Evolutionary conservation across 805 yeast species (phyloP).

Genomic region (Candida tallmaniae): DNA sequence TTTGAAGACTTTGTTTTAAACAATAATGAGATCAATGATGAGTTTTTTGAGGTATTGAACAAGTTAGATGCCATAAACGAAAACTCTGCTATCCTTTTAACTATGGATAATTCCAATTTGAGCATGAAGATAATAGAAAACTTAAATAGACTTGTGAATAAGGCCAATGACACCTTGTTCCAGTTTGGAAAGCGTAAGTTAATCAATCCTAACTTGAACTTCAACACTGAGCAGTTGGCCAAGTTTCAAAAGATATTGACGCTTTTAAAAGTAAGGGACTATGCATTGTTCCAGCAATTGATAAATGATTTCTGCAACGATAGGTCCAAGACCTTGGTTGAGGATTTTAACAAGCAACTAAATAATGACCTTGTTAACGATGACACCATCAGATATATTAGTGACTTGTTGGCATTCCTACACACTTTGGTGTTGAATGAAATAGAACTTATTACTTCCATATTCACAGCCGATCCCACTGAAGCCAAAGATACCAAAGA

Average conservation of each 20-base stretch:
- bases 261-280: slow-evolving; percentile 28
- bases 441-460: slow-evolving; percentile 62
- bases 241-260: slow-evolving; percentile 29
- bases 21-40: slow-evolving; percentile 43
- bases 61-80: slow-evolving; percentile 63
- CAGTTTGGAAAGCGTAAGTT: slow-evolving; percentile 30
- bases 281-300: slow-evolving; percentile 53
- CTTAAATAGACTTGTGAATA: slow-evolving; percentile 47
- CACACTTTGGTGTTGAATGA: slow-evolving; percentile 87
- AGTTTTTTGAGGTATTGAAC: slow-evolving; percentile 55
- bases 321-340: slow-evolving; percentile 59
- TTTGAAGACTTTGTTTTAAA: slow-evolving; percentile 62
- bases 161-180: slow-evolving; percentile 26
- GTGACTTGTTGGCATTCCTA: slow-evolving; percentile 84
- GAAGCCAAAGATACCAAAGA: no score
- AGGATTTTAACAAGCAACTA: slow-evolving; percentile 59
- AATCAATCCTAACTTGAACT: slow-evolving; percentile 25
- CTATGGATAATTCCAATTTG: slow-evolving; percentile 60
- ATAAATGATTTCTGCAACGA: slow-evolving; percentile 60
- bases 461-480: slow-evolving; percentile 42
- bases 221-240: slow-evolving; percentile 19
- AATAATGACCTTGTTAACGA: slow-evolving; percentile 6
- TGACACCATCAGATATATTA: slow-evolving; percentile 77
- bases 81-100: slow-evolving; percentile 64
- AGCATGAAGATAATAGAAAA: slow-evolving; percentile 64